Percentiles rank a stretch among this genome's conserved stretches.
Evolutionary conservation across 139 green algal species (phyloP).

Genomic region (Zygnema circumcarinatum): DNA sequence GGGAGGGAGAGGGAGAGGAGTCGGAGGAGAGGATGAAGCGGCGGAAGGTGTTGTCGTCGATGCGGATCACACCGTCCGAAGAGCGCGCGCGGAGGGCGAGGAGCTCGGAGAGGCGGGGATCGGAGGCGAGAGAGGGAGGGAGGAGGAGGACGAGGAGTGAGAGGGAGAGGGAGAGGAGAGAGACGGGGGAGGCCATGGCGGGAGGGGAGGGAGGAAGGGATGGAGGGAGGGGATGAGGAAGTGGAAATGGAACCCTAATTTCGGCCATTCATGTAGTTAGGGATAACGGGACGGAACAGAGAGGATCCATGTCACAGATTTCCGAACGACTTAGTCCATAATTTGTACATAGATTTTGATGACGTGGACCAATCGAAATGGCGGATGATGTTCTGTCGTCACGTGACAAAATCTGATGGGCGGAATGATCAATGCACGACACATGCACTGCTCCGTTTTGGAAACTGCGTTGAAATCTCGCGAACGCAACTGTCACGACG

Average conservation of each 20-base stretch:
- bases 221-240: not conserved
- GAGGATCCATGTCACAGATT: no score
- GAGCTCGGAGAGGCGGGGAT: constrained; percentile 44
- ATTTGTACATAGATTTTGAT: no score
- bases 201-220: not conserved
- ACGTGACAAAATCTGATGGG: no score
- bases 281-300: not conserved
- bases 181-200: not conserved
- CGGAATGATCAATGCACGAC: no score
- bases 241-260: not conserved
- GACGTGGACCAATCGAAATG: no score
- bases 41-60: constrained; percentile 38
- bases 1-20: constrained; percentile 29
- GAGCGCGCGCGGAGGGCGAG: not conserved
- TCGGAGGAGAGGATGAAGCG: not conserved
- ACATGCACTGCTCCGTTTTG: no score
- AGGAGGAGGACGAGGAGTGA: not conserved
- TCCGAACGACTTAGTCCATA: no score
- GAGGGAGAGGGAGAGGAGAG: not conserved
- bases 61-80: constrained; percentile 47
- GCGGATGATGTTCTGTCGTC: no score
- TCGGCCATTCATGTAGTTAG: not conserved
- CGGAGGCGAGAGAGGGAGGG: not conserved
- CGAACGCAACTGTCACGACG: no score
- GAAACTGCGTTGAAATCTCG: no score